phyloP scores from a whole-genome alignment of 1,139 yeast genomes.

The Ashbya aceris region DNA sequence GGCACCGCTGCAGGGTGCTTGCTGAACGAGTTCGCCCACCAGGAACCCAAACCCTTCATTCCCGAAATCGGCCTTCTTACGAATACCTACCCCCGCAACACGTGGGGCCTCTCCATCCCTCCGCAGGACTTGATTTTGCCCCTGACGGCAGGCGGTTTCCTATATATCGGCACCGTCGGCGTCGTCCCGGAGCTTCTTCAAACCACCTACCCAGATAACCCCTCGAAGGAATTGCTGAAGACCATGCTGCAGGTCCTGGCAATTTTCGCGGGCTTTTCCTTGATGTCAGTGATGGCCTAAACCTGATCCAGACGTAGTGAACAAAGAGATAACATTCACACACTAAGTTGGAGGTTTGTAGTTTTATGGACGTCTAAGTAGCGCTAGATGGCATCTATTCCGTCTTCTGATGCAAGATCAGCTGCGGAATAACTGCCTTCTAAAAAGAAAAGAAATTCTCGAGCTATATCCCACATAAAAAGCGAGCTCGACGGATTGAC shows the following conservation, averaged over 20 bases:
- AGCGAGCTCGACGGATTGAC: too few relatives aligned
- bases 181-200: constrained; percentile 51
- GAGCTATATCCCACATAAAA: too few relatives aligned
- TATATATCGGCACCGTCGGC: constrained; percentile 58
- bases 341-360: too few relatives aligned
- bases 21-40: constrained; percentile 25
- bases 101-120: neutral
- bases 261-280: neutral
- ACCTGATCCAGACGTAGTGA: too few relatives aligned
- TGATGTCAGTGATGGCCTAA: neutral
- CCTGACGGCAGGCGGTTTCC: constrained; percentile 63
- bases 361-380: too few relatives aligned
- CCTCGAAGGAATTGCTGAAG: constrained; percentile 16
- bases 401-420: too few relatives aligned
- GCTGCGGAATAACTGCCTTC: too few relatives aligned
- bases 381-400: too few relatives aligned
- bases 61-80: constrained; percentile 1
- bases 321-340: too few relatives aligned
- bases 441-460: too few relatives aligned
- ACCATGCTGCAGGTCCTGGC: neutral
- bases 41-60: neutral
- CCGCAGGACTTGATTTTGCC: constrained; percentile 40
- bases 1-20: constrained; percentile 57
- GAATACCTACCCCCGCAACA: neutral
- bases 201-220: constrained; percentile 22